Percentiles rank a stretch among this genome's conserved stretches.
Conservation (phyloP, 352 stramenopile species). For the Hyaloperonospora arabidopsidis region DNA sequence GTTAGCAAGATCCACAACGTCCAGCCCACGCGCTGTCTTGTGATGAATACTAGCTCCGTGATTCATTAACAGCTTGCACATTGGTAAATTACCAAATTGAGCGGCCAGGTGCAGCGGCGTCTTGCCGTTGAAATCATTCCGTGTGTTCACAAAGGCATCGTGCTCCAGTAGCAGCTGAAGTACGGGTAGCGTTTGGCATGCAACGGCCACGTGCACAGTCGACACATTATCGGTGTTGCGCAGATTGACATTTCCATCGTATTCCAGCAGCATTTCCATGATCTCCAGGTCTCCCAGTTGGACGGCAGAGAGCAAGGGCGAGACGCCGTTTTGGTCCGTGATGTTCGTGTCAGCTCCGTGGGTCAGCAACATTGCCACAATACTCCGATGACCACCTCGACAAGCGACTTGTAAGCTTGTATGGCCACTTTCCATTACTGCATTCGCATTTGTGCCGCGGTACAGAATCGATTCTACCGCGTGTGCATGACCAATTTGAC, state of each 20-base stretch:
- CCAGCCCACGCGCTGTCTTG: constrained; percentile 22
- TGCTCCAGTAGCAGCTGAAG: constrained; percentile 38
- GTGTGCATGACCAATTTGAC: constrained; percentile 38
- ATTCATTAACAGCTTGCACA: constrained; percentile 43
- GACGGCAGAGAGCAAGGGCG: constrained; percentile 43
- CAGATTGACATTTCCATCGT: constrained; percentile 43
- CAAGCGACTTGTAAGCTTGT: constrained; percentile 45
- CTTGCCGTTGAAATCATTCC: constrained; percentile 41
- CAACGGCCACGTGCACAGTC: constrained; percentile 41
- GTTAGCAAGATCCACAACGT: constrained; percentile 24
- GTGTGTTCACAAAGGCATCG: constrained; percentile 42
- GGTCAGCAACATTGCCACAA: constrained; percentile 39
- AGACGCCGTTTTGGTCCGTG: constrained; percentile 33
- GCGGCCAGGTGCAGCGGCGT: constrained; percentile 54
- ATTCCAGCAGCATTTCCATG: constrained; percentile 39
- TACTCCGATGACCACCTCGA: constrained; percentile 35
- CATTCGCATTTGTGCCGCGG: constrained; percentile 37
- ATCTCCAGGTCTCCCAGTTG: constrained; percentile 39
- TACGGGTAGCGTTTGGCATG: constrained; percentile 30
- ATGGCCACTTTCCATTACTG: constrained; percentile 27
- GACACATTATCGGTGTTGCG: constrained; percentile 38
- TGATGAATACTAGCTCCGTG: constrained; percentile 26
- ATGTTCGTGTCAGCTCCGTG: constrained; percentile 39
- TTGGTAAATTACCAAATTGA: constrained; percentile 37
- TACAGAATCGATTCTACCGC: constrained; percentile 42